Conservation (phyloP, 2,329 filamentous ascomycete species). For the Trichoderma lentiforme region DNA sequence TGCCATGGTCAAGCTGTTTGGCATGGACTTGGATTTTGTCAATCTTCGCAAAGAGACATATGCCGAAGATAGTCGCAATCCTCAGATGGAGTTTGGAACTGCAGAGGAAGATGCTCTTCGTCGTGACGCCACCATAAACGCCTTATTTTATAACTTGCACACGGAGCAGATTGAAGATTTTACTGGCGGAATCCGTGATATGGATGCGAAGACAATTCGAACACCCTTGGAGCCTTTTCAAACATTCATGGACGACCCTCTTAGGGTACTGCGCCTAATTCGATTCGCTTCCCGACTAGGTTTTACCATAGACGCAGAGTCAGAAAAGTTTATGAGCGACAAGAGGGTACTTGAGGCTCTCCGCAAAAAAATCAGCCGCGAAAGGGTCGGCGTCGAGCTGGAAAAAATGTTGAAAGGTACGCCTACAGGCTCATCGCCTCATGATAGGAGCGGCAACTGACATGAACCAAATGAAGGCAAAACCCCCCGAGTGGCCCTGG, state of each 20-base stretch:
- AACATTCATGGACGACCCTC: slow-evolving; percentile 91
- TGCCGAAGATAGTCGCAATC: slow-evolving; percentile 81
- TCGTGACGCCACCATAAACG: slow-evolving; percentile 90
- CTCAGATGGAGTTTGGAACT: slow-evolving; percentile 89
- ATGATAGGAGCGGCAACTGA: neutral
- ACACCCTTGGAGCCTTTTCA: slow-evolving; percentile 85
- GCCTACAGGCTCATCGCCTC: neutral
- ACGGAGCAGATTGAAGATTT: slow-evolving; percentile 80
- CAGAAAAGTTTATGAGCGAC: slow-evolving; percentile 72
- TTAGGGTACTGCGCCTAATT: slow-evolving; percentile 81
- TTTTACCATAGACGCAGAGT: slow-evolving; percentile 71
- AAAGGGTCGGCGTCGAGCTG: slow-evolving; percentile 81
- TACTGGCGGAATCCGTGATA: slow-evolving; percentile 72
- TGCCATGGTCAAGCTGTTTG: slow-evolving; percentile 79
- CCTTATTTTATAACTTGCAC: slow-evolving; percentile 91
- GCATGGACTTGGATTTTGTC: slow-evolving; percentile 88
- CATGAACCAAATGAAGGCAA: slow-evolving; percentile 40
- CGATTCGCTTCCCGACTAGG: slow-evolving; percentile 83
- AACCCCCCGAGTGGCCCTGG: slow-evolving; percentile 59
- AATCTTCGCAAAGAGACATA: slow-evolving; percentile 93
- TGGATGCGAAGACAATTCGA: slow-evolving; percentile 68
- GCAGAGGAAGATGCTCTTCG: slow-evolving; percentile 85
- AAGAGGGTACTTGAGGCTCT: slow-evolving; percentile 74
- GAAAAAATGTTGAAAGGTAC: slow-evolving; percentile 49
- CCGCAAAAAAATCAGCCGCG: slow-evolving; percentile 85